These are phyloP conservation scores for Suillus subalutaceus DNA, from an alignment of 768 basidiomycete species.

Conservation along the genomic window DNA sequence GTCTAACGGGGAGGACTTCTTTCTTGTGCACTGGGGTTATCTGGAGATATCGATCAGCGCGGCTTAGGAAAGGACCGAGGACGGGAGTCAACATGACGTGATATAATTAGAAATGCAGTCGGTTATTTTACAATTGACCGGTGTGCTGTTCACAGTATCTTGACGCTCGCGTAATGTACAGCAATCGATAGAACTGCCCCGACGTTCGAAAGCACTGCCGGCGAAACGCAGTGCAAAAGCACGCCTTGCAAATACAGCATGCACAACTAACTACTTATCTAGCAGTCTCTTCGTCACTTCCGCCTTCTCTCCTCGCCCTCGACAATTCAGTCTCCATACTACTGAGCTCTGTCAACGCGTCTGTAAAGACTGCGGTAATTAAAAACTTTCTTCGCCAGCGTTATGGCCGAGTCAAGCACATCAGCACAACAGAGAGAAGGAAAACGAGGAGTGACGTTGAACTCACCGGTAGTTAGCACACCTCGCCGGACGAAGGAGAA, in stretches of 20 bases:
- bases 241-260: neutral
- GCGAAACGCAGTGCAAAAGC: neutral
- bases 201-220: neutral
- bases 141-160: neutral
- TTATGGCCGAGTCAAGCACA: neutral
- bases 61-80: too few species aligned
- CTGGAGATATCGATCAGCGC: constrained; percentile 44
- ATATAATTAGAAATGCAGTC: neutral
- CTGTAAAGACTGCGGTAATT: neutral
- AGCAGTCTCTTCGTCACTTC: neutral
- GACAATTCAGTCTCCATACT: neutral
- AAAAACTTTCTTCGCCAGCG: neutral
- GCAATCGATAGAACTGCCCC: neutral
- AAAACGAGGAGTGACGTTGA: neutral
- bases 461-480: neutral
- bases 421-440: neutral
- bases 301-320: neutral
- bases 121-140: neutral
- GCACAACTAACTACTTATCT: neutral
- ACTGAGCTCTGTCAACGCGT: neutral
- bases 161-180: neutral
- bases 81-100: too few species aligned
- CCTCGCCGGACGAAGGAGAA: neutral
- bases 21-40: constrained; percentile 76
- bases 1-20: constrained; percentile 44